Percentiles rank a stretch among this genome's conserved stretches.
phyloP scores from a whole-genome alignment of 2,329 filamentous ascomycete species.

The Trichophaea hybrida region DNA sequence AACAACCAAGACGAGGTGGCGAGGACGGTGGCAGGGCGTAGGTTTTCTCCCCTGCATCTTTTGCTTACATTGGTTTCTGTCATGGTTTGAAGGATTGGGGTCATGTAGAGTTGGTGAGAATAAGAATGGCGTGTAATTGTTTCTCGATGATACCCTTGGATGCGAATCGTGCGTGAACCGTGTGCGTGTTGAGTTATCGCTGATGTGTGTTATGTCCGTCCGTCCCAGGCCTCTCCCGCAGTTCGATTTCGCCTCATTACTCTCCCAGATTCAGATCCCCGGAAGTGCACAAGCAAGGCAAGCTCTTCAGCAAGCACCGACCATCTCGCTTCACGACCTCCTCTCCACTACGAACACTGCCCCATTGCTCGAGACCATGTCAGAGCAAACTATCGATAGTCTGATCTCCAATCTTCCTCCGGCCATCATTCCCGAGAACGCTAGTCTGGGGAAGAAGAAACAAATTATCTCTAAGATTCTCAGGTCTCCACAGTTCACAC shows the following conservation, averaged over 20 bases:
- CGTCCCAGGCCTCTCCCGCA: background rate
- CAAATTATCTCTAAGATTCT: constrained; percentile 66
- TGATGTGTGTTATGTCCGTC: background rate
- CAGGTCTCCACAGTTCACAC: constrained; percentile 77
- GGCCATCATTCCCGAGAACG: constrained; percentile 56
- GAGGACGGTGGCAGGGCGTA: constrained; percentile 98
- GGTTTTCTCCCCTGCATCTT: constrained; percentile 45
- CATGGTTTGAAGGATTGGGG: background rate
- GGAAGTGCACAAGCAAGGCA: constrained; percentile 6
- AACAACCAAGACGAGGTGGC: constrained; percentile 76
- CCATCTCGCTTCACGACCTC: constrained; percentile 57
- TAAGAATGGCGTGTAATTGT: background rate
- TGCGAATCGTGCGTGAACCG: background rate
- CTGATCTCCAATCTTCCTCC: constrained; percentile 68
- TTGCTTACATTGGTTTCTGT: constrained; percentile 16
- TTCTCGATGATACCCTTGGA: constrained; percentile 5
- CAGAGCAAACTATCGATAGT: constrained; percentile 51
- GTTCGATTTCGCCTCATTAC: constrained; percentile 51
- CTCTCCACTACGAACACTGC: constrained; percentile 65
- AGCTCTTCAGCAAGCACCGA: constrained; percentile 7
- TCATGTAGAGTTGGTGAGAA: constrained; percentile 1
- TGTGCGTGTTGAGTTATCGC: background rate
- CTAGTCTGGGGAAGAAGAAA: constrained; percentile 69
- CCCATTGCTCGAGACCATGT: constrained; percentile 48
- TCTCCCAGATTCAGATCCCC: constrained; percentile 24